Percentiles rank a stretch among this genome's conserved stretches.
Evolutionary conservation across 1,284 basidiomycete species (phyloP).

Genomic region (Sporisorium reilianum): DNA sequence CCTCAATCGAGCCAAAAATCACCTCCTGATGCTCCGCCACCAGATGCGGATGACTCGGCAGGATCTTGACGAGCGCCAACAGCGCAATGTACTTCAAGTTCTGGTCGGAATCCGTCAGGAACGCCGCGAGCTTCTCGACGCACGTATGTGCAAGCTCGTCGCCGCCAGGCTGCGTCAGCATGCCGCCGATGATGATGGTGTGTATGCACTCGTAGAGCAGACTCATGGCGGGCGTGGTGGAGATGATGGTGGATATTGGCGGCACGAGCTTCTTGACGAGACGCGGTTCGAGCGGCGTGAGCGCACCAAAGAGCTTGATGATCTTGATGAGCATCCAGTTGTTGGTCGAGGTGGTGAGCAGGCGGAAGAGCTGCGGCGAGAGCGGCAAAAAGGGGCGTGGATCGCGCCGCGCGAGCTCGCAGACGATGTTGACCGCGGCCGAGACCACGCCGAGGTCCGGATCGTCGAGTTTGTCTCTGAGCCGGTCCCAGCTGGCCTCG

Average conservation of each 20-base stretch:
- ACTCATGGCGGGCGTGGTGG: slow-evolving; percentile 94
- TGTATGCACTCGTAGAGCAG: slow-evolving; percentile 97
- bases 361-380: slow-evolving; percentile 91
- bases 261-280: slow-evolving; percentile 92
- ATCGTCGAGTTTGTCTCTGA: slow-evolving; percentile 78
- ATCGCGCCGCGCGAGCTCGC: slow-evolving; percentile 79
- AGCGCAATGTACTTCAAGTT: slow-evolving; percentile 95
- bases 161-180: slow-evolving; percentile 74
- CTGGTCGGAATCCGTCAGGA: slow-evolving; percentile 92
- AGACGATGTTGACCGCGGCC: slow-evolving; percentile 92
- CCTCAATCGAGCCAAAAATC: slow-evolving; percentile 88
- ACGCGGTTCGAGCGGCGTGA: slow-evolving; percentile 88
- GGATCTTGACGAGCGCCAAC: slow-evolving; percentile 93
- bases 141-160: slow-evolving; percentile 86
- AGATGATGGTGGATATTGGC: slow-evolving; percentile 93
- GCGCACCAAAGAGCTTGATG: slow-evolving; percentile 76
- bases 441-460: slow-evolving; percentile 79
- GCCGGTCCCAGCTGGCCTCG: slow-evolving; percentile 69
- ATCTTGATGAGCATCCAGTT: slow-evolving; percentile 99
- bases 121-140: slow-evolving; percentile 91
- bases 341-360: slow-evolving; percentile 93
- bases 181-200: slow-evolving; percentile 96
- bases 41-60: slow-evolving; percentile 89
- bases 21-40: slow-evolving; percentile 92
- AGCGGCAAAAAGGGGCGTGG: slow-evolving; percentile 62